Conservation (phyloP, 2,329 filamentous ascomycete genomes). For the Aaosphaeria arxii region DNA sequence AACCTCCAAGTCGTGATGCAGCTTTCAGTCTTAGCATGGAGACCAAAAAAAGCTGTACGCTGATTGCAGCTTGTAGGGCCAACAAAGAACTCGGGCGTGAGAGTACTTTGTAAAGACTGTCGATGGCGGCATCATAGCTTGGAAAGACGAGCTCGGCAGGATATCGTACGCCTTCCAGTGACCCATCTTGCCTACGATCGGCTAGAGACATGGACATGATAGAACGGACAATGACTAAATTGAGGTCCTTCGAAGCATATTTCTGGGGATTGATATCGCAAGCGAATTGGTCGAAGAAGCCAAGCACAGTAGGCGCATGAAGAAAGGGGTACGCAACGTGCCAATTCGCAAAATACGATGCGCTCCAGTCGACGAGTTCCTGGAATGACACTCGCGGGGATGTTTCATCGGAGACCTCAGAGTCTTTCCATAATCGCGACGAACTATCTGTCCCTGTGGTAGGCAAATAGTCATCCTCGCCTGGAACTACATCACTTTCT, state of each 20-base stretch:
- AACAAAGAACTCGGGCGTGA: constrained; percentile 47
- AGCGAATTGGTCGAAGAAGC: constrained; percentile 45
- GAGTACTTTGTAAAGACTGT: constrained; percentile 48
- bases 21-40: constrained; percentile 57
- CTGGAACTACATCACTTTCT: constrained; percentile 49
- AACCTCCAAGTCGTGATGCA: constrained; percentile 55
- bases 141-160: constrained; percentile 47
- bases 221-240: constrained; percentile 47
- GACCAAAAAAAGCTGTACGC: constrained; percentile 54
- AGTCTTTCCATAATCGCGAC: constrained; percentile 19
- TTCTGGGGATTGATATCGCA: constrained; percentile 27
- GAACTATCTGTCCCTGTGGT: constrained; percentile 15
- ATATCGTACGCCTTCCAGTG: constrained; percentile 22
- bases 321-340: constrained; percentile 57
- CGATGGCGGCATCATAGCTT: constrained; percentile 50
- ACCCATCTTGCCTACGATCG: constrained; percentile 47
- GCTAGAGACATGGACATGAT: constrained; percentile 55
- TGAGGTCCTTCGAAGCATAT: constrained; percentile 19
- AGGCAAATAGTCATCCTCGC: constrained; percentile 54
- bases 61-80: constrained; percentile 48
- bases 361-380: constrained; percentile 49
- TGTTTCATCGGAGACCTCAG: constrained; percentile 25
- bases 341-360: constrained; percentile 57
- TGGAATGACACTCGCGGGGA: constrained; percentile 42
- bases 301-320: constrained; percentile 52